Evolutionary conservation across 495 filamentous ascomycete genomes (phyloP), one percentile per base, ranked within the genome.

Genomic region (Penicillium steckii): DNA sequence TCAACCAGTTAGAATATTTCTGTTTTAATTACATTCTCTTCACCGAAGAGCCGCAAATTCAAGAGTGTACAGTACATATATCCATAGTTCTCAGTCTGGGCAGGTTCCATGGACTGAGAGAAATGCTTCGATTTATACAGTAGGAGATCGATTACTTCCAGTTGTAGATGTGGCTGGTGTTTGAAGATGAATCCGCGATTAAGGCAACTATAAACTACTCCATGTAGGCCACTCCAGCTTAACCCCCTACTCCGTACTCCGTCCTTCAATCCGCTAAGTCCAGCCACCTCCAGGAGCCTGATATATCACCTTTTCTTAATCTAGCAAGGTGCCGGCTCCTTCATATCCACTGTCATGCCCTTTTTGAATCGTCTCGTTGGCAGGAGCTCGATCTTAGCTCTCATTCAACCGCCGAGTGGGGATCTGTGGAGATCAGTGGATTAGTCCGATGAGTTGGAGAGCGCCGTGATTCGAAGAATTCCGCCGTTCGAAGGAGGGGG

Each of bases 361-460:
- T 8, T 13, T 12, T 9, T 41, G 38, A 41, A 21, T 18, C 13
- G 15, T 15, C n/a, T 37, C 33, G n/a, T n/a, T 37, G 12, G 33
- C 33, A 15, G 33, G 23, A 41, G 38, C 49, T 57, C 54, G 44
- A 65, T 65, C 53, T 63, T 56, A 63, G 51, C 53, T 62, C 41
- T 26, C 32, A 33, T 41, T n/a, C 44, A 45, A 46, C 26, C 40
- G 18, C 15, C 25, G 32, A 23, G 52, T 54, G 33, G 33, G 15
- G n/a, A 37, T 37, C n/a, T 15, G 33, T 37, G 60, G 60, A 50
- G 46, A 45, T 53, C 24, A 44, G 60, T 66, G 63, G 63, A 45
- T 50, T 54, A 22, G 9, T 40, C 40, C 38, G 19, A 38, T 3
- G 44, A 45, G 24, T 18, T 22, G 35, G 48, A 43, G 37, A 45